Percentiles rank a stretch among this genome's conserved stretches.
These are phyloP conservation scores for Oidium heveae DNA, from an alignment of 2,329 filamentous ascomycete genomes.

Conservation along the genomic window DNA sequence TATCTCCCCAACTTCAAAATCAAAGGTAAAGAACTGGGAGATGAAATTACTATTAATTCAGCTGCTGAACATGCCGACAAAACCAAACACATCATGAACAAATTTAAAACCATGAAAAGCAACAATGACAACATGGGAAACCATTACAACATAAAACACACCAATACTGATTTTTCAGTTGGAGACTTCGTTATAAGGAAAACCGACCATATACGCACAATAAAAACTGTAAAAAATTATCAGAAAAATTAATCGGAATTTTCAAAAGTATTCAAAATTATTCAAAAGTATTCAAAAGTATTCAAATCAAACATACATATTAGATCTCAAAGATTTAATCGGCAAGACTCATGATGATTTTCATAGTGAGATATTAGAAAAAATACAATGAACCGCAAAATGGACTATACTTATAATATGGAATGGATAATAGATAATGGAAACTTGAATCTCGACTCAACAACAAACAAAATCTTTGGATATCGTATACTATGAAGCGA, in stretches of 20 bases:
- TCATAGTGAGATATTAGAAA: neutral
- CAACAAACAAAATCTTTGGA: neutral
- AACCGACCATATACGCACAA: neutral
- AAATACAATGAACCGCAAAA: neutral
- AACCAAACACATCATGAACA: neutral
- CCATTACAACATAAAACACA: neutral
- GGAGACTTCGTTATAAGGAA: neutral
- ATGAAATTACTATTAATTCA: neutral
- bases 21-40: neutral
- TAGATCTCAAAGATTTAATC: neutral
- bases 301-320: neutral
- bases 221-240: constrained; percentile 1
- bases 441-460: neutral
- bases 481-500: neutral
- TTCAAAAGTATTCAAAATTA: neutral
- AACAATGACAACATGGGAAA: neutral
- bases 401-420: neutral
- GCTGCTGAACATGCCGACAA: neutral
- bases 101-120: neutral
- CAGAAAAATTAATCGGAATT: constrained; percentile 1
- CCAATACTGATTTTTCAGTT: neutral
- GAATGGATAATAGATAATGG: neutral
- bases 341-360: constrained; percentile 1
- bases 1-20: neutral
- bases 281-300: no score